phyloP scores from a whole-genome alignment of 768 basidiomycete genomes.

The Kwoniella pini region DNA sequence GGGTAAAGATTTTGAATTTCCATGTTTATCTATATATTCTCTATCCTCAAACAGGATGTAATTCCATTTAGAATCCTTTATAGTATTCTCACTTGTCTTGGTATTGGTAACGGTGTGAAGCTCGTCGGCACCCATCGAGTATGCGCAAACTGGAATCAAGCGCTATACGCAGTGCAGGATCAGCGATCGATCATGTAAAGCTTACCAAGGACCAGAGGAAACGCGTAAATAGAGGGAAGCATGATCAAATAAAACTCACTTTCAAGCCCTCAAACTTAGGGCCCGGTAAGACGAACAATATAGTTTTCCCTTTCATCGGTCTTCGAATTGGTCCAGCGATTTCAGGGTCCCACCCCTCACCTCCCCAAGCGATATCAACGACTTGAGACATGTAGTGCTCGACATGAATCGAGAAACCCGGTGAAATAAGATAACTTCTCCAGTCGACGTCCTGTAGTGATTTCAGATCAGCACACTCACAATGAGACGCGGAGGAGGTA shows the following conservation, averaged over 20 bases:
- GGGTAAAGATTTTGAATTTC: not conserved
- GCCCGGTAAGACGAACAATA: conserved; percentile 29
- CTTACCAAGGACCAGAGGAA: no score
- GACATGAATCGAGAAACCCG: conserved; percentile 59
- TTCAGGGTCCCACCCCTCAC: conserved; percentile 57
- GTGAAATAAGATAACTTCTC: conserved; percentile 63
- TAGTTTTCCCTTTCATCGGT: conserved; percentile 28
- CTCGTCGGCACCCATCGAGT: conserved; percentile 72
- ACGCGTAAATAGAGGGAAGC: no score
- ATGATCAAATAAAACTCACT: no score
- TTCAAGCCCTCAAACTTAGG: conserved; percentile 14
- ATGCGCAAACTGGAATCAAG: conserved; percentile 65
- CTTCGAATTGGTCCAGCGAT: conserved; percentile 19
- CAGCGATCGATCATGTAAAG: no score
- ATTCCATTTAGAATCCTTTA: conserved; percentile 23
- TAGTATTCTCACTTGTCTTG: conserved; percentile 13
- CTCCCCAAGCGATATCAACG: conserved; percentile 61
- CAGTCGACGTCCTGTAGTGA: conserved; percentile 59
- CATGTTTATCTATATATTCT: conserved; percentile 8
- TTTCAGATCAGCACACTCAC: conserved; percentile 26
- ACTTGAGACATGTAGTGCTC: conserved; percentile 59
- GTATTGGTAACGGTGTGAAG: conserved; percentile 55
- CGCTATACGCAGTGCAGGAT: no score
- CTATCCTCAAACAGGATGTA: conserved; percentile 33
- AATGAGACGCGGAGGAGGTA: not conserved